Conservation (phyloP, 2,329 filamentous ascomycete species). For the Sporothrix globosa region DNA sequence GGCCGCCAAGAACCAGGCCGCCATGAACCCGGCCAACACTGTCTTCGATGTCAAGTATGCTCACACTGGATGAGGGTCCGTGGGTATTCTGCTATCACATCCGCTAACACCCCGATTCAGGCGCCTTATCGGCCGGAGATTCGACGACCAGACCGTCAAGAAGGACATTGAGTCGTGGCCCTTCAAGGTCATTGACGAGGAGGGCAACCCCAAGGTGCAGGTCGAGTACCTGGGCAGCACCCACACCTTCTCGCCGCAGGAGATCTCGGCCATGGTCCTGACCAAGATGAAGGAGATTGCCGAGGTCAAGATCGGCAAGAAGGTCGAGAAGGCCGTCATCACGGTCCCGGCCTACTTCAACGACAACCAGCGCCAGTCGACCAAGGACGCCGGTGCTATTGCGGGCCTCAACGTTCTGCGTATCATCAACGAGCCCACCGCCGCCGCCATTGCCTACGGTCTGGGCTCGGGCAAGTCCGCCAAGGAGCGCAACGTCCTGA, state of each 20-base stretch:
- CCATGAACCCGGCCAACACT: conserved; percentile 98
- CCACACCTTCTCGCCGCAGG: conserved; percentile 96
- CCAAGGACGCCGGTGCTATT: conserved; percentile 98
- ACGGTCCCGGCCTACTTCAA: conserved; percentile 99
- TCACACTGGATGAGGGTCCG: too few relatives aligned
- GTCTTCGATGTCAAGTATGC: conserved; percentile 92
- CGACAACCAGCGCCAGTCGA: conserved; percentile 99
- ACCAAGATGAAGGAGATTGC: conserved; percentile 99
- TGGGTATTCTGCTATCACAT: neutral
- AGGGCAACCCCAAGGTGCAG: conserved; percentile 86
- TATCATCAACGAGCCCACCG: conserved; percentile 99
- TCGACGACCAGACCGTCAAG: conserved; percentile 94
- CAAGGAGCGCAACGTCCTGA: conserved; percentile 98
- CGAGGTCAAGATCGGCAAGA: conserved; percentile 97
- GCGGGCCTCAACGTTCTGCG: conserved; percentile 96
- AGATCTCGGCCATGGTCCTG: conserved; percentile 98
- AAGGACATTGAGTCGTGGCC: conserved; percentile 99
- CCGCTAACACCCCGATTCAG: conserved; percentile 49
- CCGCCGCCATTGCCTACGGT: conserved; percentile 97
- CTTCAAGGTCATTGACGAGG: conserved; percentile 95
- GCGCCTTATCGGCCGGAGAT: conserved; percentile 96
- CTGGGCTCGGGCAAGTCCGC: conserved; percentile 91
- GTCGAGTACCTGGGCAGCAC: conserved; percentile 94
- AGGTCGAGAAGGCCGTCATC: conserved; percentile 98
- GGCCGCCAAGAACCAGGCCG: conserved; percentile 99